phyloP scores from a whole-genome alignment of 1,284 basidiomycete species.

The Neonothopanus nambi region DNA sequence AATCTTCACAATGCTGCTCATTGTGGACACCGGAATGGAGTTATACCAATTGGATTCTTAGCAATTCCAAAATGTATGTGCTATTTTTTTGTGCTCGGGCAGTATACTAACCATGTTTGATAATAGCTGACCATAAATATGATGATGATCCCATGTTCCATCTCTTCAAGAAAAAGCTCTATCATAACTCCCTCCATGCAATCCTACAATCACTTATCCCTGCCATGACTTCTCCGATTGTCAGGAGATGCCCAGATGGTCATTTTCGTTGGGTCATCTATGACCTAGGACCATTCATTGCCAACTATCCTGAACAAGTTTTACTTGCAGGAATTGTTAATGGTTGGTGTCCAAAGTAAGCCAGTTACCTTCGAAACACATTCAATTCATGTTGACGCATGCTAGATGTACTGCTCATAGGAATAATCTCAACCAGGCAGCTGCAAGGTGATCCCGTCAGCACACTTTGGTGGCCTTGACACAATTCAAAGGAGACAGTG shows the following conservation, averaged over 20 bases:
- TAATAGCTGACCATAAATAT: slow-evolving; percentile 22
- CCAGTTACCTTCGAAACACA: neutral
- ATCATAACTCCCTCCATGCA: slow-evolving; percentile 15
- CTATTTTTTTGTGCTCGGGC: neutral
- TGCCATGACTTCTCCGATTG: slow-evolving; percentile 15
- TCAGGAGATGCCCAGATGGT: slow-evolving; percentile 19
- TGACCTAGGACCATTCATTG: slow-evolving; percentile 19
- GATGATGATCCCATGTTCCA: slow-evolving; percentile 21
- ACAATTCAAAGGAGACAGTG: neutral
- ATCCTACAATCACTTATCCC: slow-evolving; percentile 14
- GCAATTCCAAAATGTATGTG: slow-evolving; percentile 27
- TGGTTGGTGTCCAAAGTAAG: slow-evolving; percentile 21
- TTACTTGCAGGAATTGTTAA: slow-evolving; percentile 17
- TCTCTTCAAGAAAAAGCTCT: slow-evolving; percentile 20
- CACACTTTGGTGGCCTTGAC: neutral
- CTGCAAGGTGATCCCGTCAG: neutral
- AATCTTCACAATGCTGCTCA: slow-evolving; percentile 25
- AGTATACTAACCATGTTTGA: neutral
- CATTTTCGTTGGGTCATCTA: slow-evolving; percentile 19
- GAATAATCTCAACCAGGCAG: slow-evolving; percentile 10
- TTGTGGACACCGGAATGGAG: slow-evolving; percentile 21
- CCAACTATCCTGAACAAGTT: slow-evolving; percentile 22
- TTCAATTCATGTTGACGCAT: slow-evolving; percentile 17
- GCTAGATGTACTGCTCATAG: slow-evolving; percentile 14
- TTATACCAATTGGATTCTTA: slow-evolving; percentile 26